Percentiles rank a stretch among this genome's conserved stretches.
Evolutionary conservation across 23 red algal species (phyloP).

Genomic region (Gracilaria gracilis): DNA sequence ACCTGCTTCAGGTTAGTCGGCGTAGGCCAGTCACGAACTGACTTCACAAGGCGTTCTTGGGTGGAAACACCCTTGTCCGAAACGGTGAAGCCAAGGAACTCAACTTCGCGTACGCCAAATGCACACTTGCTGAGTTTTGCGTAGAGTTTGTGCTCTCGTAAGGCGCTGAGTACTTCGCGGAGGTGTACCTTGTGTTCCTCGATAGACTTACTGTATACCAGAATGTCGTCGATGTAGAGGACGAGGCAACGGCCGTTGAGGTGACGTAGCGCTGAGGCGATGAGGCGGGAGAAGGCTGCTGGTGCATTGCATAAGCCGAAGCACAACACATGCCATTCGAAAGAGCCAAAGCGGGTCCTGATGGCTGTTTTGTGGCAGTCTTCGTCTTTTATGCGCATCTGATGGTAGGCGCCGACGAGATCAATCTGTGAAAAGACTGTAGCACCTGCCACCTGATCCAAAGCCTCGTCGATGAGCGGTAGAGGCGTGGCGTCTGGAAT

Average conservation of each 20-base stretch:
- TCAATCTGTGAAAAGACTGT: conserved; percentile 35
- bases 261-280: background rate
- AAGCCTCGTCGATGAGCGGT: background rate
- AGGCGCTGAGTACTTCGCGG: background rate
- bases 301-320: background rate
- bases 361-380: conserved; percentile 2
- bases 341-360: background rate
- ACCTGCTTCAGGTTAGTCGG: background rate
- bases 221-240: background rate
- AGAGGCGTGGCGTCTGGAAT: conserved; percentile 15
- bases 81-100: background rate
- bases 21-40: background rate
- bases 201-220: background rate
- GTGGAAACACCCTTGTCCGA: background rate
- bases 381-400: background rate
- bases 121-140: background rate
- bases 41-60: background rate
- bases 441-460: background rate
- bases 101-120: background rate
- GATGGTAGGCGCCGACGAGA: background rate
- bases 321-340: background rate
- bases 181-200: background rate
- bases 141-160: background rate
- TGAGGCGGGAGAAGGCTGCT: background rate
- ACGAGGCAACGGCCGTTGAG: background rate